Percentiles rank a stretch among this genome's conserved stretches.
Evolutionary conservation across 805 yeast genomes (phyloP).

Genomic region (Lipomyces yamadae): DNA sequence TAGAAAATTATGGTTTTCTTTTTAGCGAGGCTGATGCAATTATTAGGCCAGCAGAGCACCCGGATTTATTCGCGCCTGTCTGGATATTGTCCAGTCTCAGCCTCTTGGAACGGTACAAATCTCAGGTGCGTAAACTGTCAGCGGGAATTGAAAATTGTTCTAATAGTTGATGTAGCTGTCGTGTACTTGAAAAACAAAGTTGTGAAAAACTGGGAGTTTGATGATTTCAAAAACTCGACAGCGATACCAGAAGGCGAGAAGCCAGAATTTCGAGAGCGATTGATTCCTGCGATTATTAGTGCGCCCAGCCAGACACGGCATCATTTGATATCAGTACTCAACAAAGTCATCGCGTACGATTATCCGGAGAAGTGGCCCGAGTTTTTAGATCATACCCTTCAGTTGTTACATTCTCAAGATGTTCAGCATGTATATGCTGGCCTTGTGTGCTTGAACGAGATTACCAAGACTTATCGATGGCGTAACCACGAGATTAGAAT

Average conservation of each 20-base stretch:
- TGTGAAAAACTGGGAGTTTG: constrained; percentile 61
- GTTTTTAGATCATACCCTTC: constrained; percentile 53
- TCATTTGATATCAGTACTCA: constrained; percentile 55
- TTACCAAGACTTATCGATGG: constrained; percentile 76
- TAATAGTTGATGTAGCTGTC: constrained; percentile 60
- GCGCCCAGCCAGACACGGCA: constrained; percentile 51
- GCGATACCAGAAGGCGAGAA: constrained; percentile 72
- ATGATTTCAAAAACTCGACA: constrained; percentile 43
- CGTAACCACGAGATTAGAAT: constrained; percentile 59
- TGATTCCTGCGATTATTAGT: constrained; percentile 65
- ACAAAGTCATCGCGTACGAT: constrained; percentile 57
- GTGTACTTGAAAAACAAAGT: constrained; percentile 81
- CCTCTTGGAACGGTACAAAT: constrained; percentile 32
- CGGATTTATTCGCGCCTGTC: constrained; percentile 82
- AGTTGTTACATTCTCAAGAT: constrained; percentile 53
- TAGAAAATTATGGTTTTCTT: constrained; percentile 36
- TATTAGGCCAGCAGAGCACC: constrained; percentile 55
- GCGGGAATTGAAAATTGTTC: not conserved
- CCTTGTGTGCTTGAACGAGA: constrained; percentile 68
- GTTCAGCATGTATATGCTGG: constrained; percentile 65
- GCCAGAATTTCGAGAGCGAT: constrained; percentile 69
- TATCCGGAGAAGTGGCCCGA: constrained; percentile 61
- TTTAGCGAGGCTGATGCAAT: not conserved
- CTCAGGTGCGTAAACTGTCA: constrained; percentile 27
- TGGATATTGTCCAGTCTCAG: constrained; percentile 64